phyloP scores from a whole-genome alignment of 768 basidiomycete species.

The Lentinula detonsa region DNA sequence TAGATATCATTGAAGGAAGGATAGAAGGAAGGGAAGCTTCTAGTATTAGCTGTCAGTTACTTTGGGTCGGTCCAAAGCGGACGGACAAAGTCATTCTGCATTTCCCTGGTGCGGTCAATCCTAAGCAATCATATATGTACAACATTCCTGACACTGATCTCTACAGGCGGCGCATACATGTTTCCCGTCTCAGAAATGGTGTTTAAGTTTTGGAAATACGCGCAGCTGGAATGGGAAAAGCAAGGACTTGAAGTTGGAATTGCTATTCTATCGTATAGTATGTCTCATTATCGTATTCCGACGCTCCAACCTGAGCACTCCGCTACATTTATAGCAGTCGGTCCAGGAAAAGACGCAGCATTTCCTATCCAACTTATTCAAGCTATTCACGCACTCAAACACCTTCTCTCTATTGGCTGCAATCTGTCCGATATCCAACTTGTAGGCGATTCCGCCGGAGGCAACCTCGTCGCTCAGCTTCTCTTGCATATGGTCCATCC shows the following conservation, averaged over 20 bases:
- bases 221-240: slow-evolving; percentile 3
- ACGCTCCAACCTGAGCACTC: not conserved
- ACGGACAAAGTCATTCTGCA: slow-evolving; percentile 26
- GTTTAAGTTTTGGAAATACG: slow-evolving; percentile 2
- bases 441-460: slow-evolving; percentile 16
- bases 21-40: not conserved
- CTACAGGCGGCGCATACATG: slow-evolving; percentile 7
- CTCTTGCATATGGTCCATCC: slow-evolving; percentile 16
- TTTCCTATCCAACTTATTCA: slow-evolving; percentile 16
- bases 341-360: not conserved
- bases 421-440: slow-evolving; percentile 12
- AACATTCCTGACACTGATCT: not conserved
- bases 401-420: slow-evolving; percentile 11
- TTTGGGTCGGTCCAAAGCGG: slow-evolving; percentile 27
- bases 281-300: not conserved
- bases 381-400: slow-evolving; percentile 10
- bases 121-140: no score
- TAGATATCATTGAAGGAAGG: not conserved
- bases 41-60: not conserved
- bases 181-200: not conserved
- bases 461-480: slow-evolving; percentile 12
- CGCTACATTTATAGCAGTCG: not conserved
- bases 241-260: slow-evolving; percentile 3
- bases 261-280: slow-evolving; percentile 8
- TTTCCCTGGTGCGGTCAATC: slow-evolving; percentile 20